Evolutionary conservation across 345 rosid genomes (phyloP).

Genomic region (Eucalyptus viminalis): DNA sequence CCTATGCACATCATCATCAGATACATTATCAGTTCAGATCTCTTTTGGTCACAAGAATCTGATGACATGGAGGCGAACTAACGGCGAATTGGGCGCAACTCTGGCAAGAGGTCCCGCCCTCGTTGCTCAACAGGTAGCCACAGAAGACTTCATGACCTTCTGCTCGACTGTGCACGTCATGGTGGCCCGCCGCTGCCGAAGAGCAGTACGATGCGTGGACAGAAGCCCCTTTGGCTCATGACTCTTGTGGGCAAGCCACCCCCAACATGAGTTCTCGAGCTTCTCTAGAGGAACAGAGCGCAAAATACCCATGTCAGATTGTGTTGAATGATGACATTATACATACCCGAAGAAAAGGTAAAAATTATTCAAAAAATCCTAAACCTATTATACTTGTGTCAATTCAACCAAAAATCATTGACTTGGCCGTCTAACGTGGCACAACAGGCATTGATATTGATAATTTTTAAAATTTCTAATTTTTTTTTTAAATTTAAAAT

Average conservation of each 20-base stretch:
- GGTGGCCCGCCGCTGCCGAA: background rate
- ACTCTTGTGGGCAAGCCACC: background rate
- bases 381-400: no score
- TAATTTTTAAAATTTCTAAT: no score
- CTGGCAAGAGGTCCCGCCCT: background rate
- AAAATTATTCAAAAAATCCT: no score
- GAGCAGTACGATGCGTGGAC: background rate
- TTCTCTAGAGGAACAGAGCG: background rate
- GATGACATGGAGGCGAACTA: background rate
- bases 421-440: no score
- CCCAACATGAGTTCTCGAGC: background rate
- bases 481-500: no score
- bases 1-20: background rate
- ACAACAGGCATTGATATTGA: no score
- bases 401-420: no score
- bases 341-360: background rate
- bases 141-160: background rate
- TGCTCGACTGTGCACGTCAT: background rate
- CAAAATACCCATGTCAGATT: background rate
- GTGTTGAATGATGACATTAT: background rate
- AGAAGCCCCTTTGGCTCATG: background rate
- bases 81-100: background rate
- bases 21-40: background rate
- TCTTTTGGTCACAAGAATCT: background rate
- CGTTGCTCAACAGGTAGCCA: background rate